A percentile compares a stretch with the other conserved stretches of the same genome.
These are phyloP conservation scores for Monilinia laxa DNA, from an alignment of 2,329 filamentous ascomycete species.

Conservation along the genomic window DNA sequence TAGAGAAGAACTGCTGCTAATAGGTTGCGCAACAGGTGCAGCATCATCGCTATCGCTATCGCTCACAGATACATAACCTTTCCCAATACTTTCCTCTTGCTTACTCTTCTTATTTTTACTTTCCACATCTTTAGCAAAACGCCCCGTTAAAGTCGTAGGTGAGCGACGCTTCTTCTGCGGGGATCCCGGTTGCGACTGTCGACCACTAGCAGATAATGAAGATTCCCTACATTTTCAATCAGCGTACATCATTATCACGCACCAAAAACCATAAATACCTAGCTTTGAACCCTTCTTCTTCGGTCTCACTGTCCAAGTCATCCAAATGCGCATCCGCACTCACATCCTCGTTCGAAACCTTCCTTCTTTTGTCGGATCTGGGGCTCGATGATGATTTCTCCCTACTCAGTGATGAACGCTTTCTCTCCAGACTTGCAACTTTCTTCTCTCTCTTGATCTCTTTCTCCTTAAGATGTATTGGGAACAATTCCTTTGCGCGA, in stretches of 20 bases:
- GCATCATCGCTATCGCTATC: constrained; percentile 31
- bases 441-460: constrained; percentile 42
- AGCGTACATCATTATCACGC: not conserved
- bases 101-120: constrained; percentile 21
- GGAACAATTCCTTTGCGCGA: constrained; percentile 48
- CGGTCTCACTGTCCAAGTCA: constrained; percentile 23
- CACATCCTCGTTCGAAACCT: constrained; percentile 27
- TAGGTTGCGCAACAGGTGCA: constrained; percentile 12
- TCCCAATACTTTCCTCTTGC: constrained; percentile 17
- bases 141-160: constrained; percentile 28
- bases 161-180: constrained; percentile 20
- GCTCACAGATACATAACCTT: constrained; percentile 32
- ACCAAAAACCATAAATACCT: constrained; percentile 4
- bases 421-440: constrained; percentile 32
- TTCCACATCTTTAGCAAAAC: constrained; percentile 29
- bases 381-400: constrained; percentile 32
- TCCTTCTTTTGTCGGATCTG: constrained; percentile 34
- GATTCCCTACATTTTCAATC: constrained; percentile 29
- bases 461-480: constrained; percentile 46
- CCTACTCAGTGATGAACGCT: constrained; percentile 30
- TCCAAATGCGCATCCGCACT: constrained; percentile 27
- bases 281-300: constrained; percentile 1
- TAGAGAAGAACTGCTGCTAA: constrained; percentile 7
- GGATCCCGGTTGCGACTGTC: constrained; percentile 26
- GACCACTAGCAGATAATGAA: constrained; percentile 29